phyloP scores from a whole-genome alignment of 2,329 filamentous ascomycete species.

The Ophioceras dolichostomum region DNA sequence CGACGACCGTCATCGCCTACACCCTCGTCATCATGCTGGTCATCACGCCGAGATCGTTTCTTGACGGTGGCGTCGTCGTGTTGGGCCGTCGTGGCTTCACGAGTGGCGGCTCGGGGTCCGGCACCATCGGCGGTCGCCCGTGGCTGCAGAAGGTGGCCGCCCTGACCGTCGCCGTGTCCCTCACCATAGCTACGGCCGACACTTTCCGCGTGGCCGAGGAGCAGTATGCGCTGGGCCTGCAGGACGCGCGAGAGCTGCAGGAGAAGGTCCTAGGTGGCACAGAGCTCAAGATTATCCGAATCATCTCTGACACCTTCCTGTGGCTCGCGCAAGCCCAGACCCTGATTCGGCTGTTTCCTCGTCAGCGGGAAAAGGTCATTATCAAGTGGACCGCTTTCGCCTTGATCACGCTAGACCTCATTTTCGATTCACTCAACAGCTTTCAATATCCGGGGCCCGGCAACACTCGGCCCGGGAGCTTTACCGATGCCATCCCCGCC shows the following conservation, averaged over 20 bases:
- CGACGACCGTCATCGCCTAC: slow-evolving; percentile 83
- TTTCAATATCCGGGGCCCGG: slow-evolving; percentile 48
- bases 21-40: slow-evolving; percentile 88
- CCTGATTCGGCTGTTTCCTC: slow-evolving; percentile 85
- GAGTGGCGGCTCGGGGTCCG: slow-evolving; percentile 62
- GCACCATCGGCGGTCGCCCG: slow-evolving; percentile 81
- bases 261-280: slow-evolving; percentile 69
- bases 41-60: slow-evolving; percentile 88
- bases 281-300: slow-evolving; percentile 78
- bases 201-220: slow-evolving; percentile 74
- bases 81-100: slow-evolving; percentile 76
- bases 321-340: slow-evolving; percentile 98
- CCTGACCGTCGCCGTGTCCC: slow-evolving; percentile 63
- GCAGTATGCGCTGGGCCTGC: slow-evolving; percentile 69
- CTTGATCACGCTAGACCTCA: slow-evolving; percentile 78
- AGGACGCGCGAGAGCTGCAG: slow-evolving; percentile 68
- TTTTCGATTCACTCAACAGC: slow-evolving; percentile 85
- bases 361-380: slow-evolving; percentile 92
- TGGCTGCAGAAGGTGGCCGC: slow-evolving; percentile 83
- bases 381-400: slow-evolving; percentile 98
- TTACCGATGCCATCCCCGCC: slow-evolving; percentile 82
- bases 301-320: slow-evolving; percentile 91
- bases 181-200: slow-evolving; percentile 87
- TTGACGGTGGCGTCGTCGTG: slow-evolving; percentile 74
- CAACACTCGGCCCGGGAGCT: slow-evolving; percentile 55